These are phyloP conservation scores for Nelumbo lutea DNA, from an alignment of 164 flowering plant genomes.

Conservation along the genomic window DNA sequence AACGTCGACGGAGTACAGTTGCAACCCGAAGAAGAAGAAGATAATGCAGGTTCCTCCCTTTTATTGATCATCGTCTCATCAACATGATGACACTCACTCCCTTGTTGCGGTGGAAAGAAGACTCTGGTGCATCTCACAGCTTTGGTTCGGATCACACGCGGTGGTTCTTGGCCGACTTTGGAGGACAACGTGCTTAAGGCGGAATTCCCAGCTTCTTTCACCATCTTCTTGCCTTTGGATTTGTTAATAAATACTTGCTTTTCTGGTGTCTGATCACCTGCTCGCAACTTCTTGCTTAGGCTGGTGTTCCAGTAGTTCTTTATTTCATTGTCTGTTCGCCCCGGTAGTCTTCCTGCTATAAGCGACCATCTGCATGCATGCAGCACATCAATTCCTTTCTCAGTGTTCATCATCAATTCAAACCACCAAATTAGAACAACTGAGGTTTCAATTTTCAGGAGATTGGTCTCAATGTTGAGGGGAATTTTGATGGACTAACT, in stretches of 20 bases:
- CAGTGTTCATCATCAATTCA: too few species aligned
- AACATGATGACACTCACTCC: not conserved
- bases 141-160: conserved; percentile 13
- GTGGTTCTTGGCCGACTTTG: not conserved
- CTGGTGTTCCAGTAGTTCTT: conserved; percentile 16
- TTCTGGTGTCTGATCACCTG: not conserved
- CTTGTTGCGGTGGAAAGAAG: not conserved
- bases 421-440: too few species aligned
- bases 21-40: too few species aligned
- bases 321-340: conserved; percentile 20
- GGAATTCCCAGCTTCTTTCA: not conserved
- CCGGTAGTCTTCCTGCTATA: conserved; percentile 18
- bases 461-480: too few species aligned
- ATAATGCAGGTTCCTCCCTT: too few species aligned
- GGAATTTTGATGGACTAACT: too few species aligned
- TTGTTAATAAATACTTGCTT: not conserved
- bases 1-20: too few species aligned
- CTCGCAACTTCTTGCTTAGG: conserved; percentile 7
- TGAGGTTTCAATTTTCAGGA: too few species aligned
- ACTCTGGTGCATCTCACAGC: conserved; percentile 14
- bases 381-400: not conserved
- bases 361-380: conserved; percentile 15
- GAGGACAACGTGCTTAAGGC: not conserved
- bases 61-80: too few species aligned
- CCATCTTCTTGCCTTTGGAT: not conserved